Percentiles rank a stretch among this genome's conserved stretches.
Evolutionary conservation across 163 green algal genomes (phyloP).

Genomic region (Chlamydomonas reinhardtii): DNA sequence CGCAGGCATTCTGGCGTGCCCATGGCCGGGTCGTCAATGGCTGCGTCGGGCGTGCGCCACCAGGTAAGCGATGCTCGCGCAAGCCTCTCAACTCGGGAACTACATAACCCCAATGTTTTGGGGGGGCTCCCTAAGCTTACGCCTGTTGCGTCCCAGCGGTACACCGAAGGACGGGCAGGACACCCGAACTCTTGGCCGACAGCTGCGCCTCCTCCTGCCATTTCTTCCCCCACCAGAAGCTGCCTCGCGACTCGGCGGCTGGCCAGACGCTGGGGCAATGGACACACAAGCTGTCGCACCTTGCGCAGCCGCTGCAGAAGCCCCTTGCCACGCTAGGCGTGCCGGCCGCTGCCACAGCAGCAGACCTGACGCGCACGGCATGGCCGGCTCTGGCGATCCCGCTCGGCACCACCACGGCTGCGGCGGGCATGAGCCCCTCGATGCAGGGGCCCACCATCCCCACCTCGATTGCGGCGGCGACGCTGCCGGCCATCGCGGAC

Average conservation of each 20-base stretch:
- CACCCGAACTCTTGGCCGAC: no score
- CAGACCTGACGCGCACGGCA: background rate
- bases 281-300: constrained; percentile 29
- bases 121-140: no score
- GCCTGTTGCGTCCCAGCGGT: no score
- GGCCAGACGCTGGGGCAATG: constrained; percentile 27
- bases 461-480: constrained; percentile 26
- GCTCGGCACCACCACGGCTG: background rate
- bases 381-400: background rate
- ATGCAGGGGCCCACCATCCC: background rate
- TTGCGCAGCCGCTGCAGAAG: constrained; percentile 30
- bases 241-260: background rate
- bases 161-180: no score
- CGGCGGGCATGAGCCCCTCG: background rate
- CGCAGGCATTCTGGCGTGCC: no score
- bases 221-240: background rate
- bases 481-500: constrained; percentile 21
- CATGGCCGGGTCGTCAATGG: no score
- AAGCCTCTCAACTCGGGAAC: no score
- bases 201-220: no score
- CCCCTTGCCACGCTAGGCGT: background rate
- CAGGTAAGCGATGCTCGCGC: no score
- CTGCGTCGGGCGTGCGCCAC: no score
- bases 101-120: no score
- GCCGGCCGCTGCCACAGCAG: background rate